A percentile compares a stretch with the other conserved stretches of the same genome.
Conservation (phyloP, 2,329 filamentous ascomycete species). For the Sporothrix euskadiensis region DNA sequence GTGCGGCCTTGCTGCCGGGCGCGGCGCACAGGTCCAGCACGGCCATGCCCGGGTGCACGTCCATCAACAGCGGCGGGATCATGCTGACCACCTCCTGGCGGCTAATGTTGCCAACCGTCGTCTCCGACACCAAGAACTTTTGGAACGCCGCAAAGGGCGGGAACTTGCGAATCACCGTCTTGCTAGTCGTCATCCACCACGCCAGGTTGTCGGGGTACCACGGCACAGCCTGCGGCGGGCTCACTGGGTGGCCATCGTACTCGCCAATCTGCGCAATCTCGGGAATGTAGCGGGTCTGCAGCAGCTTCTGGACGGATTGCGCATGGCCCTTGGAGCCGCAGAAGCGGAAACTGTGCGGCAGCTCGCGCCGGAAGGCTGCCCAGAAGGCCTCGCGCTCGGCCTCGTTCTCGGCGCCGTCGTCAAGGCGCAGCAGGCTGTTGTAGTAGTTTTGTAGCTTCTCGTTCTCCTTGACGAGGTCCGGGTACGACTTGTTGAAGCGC, state of each 20-base stretch:
- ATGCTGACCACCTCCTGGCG: conserved; percentile 98
- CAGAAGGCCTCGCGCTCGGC: conserved; percentile 81
- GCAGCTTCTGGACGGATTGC: conserved; percentile 83
- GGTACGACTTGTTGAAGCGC: conserved; percentile 49
- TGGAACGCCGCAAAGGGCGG: conserved; percentile 94
- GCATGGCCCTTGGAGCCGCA: conserved; percentile 95
- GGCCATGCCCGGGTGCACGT: conserved; percentile 85
- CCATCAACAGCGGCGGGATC: conserved; percentile 94
- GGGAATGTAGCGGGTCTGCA: conserved; percentile 86
- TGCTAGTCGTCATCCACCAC: conserved; percentile 97
- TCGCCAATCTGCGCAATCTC: conserved; percentile 82
- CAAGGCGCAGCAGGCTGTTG: conserved; percentile 71
- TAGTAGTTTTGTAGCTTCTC: conserved; percentile 86
- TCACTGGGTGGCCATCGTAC: conserved; percentile 77
- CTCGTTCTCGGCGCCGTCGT: conserved; percentile 48
- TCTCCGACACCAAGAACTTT: conserved; percentile 96
- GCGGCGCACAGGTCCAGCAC: conserved; percentile 96
- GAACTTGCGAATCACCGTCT: conserved; percentile 92
- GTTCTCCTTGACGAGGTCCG: conserved; percentile 74
- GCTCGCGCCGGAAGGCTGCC: conserved; percentile 75
- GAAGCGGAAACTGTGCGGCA: conserved; percentile 97
- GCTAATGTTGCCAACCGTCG: conserved; percentile 94
- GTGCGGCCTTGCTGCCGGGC: conserved; percentile 93
- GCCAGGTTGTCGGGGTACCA: conserved; percentile 96
- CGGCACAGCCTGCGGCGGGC: conserved; percentile 75